Percentiles rank a stretch among this genome's conserved stretches.
Conservation (phyloP, 352 stramenopile species). For the Phytophthora parvispora region DNA sequence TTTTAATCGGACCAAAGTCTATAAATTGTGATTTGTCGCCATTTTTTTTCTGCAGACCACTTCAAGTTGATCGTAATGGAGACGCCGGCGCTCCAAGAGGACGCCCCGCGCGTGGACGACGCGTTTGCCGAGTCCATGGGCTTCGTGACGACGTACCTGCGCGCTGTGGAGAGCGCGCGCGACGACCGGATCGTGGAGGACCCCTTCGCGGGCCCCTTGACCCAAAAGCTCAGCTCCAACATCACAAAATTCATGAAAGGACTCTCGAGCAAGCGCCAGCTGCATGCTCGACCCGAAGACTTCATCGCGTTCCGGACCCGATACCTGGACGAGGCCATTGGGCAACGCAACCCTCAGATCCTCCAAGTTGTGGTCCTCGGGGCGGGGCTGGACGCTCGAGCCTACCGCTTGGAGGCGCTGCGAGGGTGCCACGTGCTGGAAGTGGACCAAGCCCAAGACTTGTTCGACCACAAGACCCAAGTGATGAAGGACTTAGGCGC, state of each 20-base stretch:
- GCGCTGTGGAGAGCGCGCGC: constrained; percentile 9
- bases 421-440: constrained; percentile 39
- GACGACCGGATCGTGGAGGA: constrained; percentile 14
- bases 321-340: constrained; percentile 47
- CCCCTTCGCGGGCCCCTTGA: constrained; percentile 16
- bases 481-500: constrained; percentile 34
- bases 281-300: constrained; percentile 7
- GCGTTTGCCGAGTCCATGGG: constrained; percentile 9
- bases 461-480: constrained; percentile 42
- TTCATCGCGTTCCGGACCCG: constrained; percentile 43
- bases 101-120: not conserved
- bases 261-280: not conserved
- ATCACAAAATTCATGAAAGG: not conserved
- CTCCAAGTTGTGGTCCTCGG: constrained; percentile 50
- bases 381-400: constrained; percentile 42
- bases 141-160: constrained; percentile 19
- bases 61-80: not conserved
- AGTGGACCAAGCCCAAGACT: constrained; percentile 27
- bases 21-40: not conserved
- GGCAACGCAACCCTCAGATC: constrained; percentile 34
- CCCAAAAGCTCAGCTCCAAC: not conserved
- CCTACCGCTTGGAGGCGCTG: constrained; percentile 41
- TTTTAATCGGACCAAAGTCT: not conserved
- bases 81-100: not conserved
- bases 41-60: not conserved